Base-by-base conservation (phyloP, 1,139 yeast genomes). In the Pichia cactophila region DNA sequence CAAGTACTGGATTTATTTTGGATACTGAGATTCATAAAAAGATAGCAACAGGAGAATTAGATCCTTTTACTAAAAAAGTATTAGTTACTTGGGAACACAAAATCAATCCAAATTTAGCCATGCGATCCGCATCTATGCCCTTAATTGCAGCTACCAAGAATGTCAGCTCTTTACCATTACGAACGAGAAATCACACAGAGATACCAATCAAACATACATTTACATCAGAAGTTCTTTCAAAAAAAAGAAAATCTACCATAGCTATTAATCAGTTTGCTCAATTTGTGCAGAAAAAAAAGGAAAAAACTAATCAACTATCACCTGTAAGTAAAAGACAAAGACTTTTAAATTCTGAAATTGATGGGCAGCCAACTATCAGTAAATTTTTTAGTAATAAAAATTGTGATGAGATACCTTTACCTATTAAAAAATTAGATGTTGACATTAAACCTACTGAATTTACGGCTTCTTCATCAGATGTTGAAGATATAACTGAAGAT, bases 41-140 rank as follows among this genome's bases (percentile, higher is more conserved):
- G 40, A 73, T 88, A 26, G 87, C 96, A 23, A 60, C 59, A 16
- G 97, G 95, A 0, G 72, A 71, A 14, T 59, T 86, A 8, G 78
- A 83, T 61, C 96, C 97, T 0, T 72, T 76, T 36, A 73, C 82
- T 9, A 83, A 78, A 57, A 66, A 64, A 17, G 70, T 67, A 2
- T 53, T 81, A 33, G 60, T 70, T 0, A 69, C 80, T 1, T 64
- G 82, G 54, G 83, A 78, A 26, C 29, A 36, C n/a, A 49, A 49
- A 36, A 49, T 53, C 1, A 43, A 41, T 33, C 41, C 44, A n/a
- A 17, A 17, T 12, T 20, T 17, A 29, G 29, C 41, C 1, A 36
- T 38, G 16, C 44, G 55, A 40, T 42, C 55, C 7, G 3, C 33
- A 4, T 43, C 54, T 3, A 17, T 50, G 17, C 55, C 54, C 1